Evolutionary conservation across 495 filamentous ascomycete species (phyloP).

Genomic region (Usnea hakonensis): DNA sequence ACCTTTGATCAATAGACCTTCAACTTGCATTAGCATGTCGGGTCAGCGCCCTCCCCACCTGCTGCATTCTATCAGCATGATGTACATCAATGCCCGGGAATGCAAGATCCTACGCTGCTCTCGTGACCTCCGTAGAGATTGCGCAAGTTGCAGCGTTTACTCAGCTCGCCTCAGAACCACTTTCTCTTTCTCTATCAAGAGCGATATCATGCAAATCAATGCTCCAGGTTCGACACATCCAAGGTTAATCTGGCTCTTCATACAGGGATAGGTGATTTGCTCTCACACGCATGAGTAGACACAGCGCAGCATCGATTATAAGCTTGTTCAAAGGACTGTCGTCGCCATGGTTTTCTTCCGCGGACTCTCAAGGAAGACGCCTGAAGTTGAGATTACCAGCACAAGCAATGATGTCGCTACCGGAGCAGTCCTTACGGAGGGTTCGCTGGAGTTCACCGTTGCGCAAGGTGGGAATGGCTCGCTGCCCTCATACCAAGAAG

Average conservation of each 20-base stretch:
- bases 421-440: slow-evolving; percentile 28
- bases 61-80: too few species aligned
- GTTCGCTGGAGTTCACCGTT: slow-evolving; percentile 42
- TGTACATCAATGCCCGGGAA: too few species aligned
- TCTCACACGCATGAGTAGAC: too few species aligned
- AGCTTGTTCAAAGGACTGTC: neutral
- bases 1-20: too few species aligned
- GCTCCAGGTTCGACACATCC: neutral
- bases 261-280: neutral
- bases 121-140: too few species aligned
- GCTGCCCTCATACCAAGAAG: slow-evolving; percentile 53
- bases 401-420: neutral
- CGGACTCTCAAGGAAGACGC: neutral
- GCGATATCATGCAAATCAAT: neutral
- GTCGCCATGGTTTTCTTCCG: neutral
- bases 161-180: too few species aligned
- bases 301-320: neutral
- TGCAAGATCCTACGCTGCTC: too few species aligned
- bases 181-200: too few species aligned
- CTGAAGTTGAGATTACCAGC: neutral
- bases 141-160: too few species aligned
- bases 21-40: too few species aligned
- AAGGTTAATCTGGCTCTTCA: neutral
- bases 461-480: slow-evolving; percentile 51
- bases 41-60: too few species aligned